phyloP scores from a whole-genome alignment of 768 basidiomycete species.

The Chalciporus sphaerocephalus region DNA sequence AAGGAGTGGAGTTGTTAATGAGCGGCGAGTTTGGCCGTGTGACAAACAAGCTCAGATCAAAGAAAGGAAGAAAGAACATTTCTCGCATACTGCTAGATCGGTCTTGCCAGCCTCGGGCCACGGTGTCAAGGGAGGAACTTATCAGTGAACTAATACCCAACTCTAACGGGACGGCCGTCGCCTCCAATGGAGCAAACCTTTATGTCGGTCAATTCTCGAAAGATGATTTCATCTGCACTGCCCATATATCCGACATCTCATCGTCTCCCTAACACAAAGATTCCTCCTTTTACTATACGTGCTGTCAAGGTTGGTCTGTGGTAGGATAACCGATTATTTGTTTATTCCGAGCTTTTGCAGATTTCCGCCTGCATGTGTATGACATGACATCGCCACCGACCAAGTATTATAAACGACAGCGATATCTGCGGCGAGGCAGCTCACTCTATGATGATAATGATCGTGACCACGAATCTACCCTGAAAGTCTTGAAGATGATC shows the following conservation, averaged over 20 bases:
- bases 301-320: constrained; percentile 62
- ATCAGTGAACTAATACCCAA: constrained; percentile 66
- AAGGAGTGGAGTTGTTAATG: constrained; percentile 60
- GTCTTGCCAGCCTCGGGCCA: constrained; percentile 31
- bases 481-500: constrained; percentile 59
- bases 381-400: constrained; percentile 56
- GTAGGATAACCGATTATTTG: neutral
- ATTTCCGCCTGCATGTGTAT: constrained; percentile 88
- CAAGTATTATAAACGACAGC: constrained; percentile 16
- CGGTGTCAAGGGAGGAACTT: constrained; percentile 48
- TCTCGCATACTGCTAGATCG: constrained; percentile 46
- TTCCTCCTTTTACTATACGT: constrained; percentile 91
- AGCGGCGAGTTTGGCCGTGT: constrained; percentile 80
- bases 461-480: constrained; percentile 44
- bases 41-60: constrained; percentile 43
- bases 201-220: constrained; percentile 84
- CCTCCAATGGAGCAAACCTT: constrained; percentile 64
- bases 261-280: constrained; percentile 40
- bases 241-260: constrained; percentile 1
- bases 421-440: constrained; percentile 15
- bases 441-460: constrained; percentile 24
- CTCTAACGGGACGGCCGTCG: constrained; percentile 74
- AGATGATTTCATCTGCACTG: constrained; percentile 38
- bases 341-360: constrained; percentile 35
- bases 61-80: constrained; percentile 43